These are phyloP conservation scores for Limtongia smithiae DNA, from an alignment of 805 yeast species.

Conservation along the genomic window DNA sequence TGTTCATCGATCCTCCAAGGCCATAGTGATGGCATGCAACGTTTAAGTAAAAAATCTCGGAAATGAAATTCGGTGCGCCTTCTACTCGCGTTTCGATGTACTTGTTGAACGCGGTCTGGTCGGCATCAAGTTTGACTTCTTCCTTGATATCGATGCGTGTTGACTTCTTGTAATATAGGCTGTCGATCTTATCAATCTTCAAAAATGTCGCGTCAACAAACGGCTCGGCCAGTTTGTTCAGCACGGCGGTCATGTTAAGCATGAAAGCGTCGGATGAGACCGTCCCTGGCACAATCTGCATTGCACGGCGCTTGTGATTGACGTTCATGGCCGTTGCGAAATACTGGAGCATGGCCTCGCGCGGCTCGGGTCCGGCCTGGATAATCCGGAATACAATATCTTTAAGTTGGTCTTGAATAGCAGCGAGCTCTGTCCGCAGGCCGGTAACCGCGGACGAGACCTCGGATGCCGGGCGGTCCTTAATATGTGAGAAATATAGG, in stretches of 20 bases:
- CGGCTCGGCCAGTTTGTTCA: constrained; percentile 75
- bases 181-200: constrained; percentile 67
- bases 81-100: constrained; percentile 46
- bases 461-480: constrained; percentile 42
- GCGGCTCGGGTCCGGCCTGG: constrained; percentile 63
- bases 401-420: constrained; percentile 53
- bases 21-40: constrained; percentile 84
- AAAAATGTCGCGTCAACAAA: constrained; percentile 64
- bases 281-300: constrained; percentile 65
- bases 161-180: constrained; percentile 57
- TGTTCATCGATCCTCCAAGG: constrained; percentile 68
- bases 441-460: constrained; percentile 53
- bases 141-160: constrained; percentile 63
- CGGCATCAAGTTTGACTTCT: constrained; percentile 80
- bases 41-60: constrained; percentile 81
- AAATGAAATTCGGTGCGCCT: constrained; percentile 67
- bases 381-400: constrained; percentile 68
- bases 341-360: constrained; percentile 62
- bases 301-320: constrained; percentile 84
- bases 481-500: constrained; percentile 29
- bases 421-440: constrained; percentile 59
- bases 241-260: constrained; percentile 65
- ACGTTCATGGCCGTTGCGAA: constrained; percentile 71
- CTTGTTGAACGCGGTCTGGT: constrained; percentile 63
- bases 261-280: constrained; percentile 77